These are phyloP conservation scores for Hordeum pubiflorum DNA, from an alignment of 202 grass and related monocot species.

Conservation along the genomic window DNA sequence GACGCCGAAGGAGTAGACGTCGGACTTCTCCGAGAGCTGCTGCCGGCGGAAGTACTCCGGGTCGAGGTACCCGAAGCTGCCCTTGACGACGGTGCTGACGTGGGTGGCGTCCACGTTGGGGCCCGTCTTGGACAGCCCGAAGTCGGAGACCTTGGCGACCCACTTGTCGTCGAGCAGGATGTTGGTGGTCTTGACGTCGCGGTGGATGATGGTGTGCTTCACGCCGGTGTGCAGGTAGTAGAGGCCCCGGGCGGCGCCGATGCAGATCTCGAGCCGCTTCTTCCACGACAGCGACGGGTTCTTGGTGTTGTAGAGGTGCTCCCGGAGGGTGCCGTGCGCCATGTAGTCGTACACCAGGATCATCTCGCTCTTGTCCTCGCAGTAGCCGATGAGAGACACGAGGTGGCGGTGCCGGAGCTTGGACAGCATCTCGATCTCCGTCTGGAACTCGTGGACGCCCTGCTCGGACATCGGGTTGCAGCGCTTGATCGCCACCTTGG, in stretches of 20 bases:
- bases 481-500: constrained; percentile 7
- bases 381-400: neutral
- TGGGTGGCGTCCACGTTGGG: constrained; percentile 61
- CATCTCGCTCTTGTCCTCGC: constrained; percentile 7
- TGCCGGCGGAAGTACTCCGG: constrained; percentile 7
- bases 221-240: constrained; percentile 81
- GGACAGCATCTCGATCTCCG: neutral
- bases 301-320: neutral
- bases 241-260: constrained; percentile 47
- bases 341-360: constrained; percentile 9
- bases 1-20: constrained; percentile 2
- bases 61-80: constrained; percentile 12
- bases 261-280: neutral
- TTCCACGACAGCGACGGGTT: constrained; percentile 1
- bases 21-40: neutral
- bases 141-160: constrained; percentile 80
- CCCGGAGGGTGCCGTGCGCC: neutral
- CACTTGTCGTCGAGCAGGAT: constrained; percentile 77
- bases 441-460: constrained; percentile 5
- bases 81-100: constrained; percentile 80
- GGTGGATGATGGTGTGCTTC: constrained; percentile 71
- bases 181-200: constrained; percentile 85
- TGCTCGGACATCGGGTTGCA: neutral
- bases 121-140: constrained; percentile 68
- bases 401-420: constrained; percentile 8